Percentiles rank a stretch among this genome's conserved stretches.
phyloP scores from a whole-genome alignment of 2,329 filamentous ascomycete species.

The Fusarium papillatum region DNA sequence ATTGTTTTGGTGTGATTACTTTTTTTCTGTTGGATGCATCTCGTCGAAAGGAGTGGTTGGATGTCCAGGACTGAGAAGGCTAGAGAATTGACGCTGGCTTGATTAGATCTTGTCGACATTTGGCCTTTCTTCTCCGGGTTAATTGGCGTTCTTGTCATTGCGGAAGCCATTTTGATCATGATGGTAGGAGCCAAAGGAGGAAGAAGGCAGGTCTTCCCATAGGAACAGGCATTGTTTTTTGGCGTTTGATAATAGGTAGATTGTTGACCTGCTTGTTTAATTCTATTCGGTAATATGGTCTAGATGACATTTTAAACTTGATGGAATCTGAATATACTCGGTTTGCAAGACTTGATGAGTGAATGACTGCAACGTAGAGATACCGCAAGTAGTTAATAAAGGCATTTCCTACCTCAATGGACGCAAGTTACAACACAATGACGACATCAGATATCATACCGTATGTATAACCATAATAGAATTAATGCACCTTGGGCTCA shows the following conservation, averaged over 20 bases:
- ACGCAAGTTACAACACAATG: rapidly evolving
- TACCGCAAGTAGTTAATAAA: too few species aligned
- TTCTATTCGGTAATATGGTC: background rate
- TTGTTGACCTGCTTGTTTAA: background rate
- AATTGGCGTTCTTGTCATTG: background rate
- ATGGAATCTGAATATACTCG: too few species aligned
- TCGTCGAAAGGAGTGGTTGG: background rate
- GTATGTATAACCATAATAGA: background rate
- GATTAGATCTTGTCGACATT: background rate
- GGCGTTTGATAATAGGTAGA: background rate
- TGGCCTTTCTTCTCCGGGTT: background rate
- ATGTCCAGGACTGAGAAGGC: background rate
- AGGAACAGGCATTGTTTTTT: background rate
- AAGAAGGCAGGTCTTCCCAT: background rate
- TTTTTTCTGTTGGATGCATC: background rate
- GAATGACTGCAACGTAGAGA: too few species aligned
- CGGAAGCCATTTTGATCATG: background rate
- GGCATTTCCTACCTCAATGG: background rate
- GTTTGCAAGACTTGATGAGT: too few species aligned
- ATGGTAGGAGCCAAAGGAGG: background rate
- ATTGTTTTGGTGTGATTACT: background rate
- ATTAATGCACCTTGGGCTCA: background rate
- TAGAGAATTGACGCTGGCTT: background rate
- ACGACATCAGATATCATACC: background rate
- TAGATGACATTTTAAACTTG: background rate